Base-by-base conservation (phyloP, 441 rosid species). In the Populus hybrid region DNA sequence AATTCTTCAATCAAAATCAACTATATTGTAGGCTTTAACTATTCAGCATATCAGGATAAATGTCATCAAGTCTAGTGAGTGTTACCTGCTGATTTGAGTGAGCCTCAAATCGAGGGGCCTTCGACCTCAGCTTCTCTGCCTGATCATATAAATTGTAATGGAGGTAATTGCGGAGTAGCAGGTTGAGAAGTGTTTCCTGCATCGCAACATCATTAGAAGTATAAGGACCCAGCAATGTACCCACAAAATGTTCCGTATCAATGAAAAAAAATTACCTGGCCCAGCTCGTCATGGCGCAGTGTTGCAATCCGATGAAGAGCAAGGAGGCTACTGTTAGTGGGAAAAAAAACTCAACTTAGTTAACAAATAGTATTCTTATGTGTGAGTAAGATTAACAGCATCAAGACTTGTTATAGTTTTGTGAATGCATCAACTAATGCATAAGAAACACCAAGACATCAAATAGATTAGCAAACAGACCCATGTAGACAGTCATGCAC, bases 141-240 rank as follows among this genome's bases (percentile, higher is more conserved):
- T 90, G 95, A 81, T 91, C 95, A 77, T 91, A 91, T 64, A 91
- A 83, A 81, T 89, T 90, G 85, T 91, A 91, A 80, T 91, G 92
- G 79, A 91, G 93, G 78, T 91, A 91, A 79, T 91, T 91, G 75
- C 92, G 92, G 59, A 91, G 92, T 38, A 91, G 79, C 76, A 91
- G 82, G 79, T 90, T 91, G 65, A 91, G 92, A 78, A 91, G 95
- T 45, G 95, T 91, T 82, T 91, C 93, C 95, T 91, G 84, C 77
- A 82, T 18, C 64, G 69, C 72, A 74, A 70, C 63, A 73, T 71
- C 26, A 75, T 68, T 29, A 26, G 50, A 40, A 64, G 67, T 59
- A 73, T 38, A 76, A 77, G 67, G 73, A 35, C 7, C 14, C 45
- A 82, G 53, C 10, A 40, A 59, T 12, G 77, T 10, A n/a, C 14